Percentiles rank a stretch among this genome's conserved stretches.
Evolutionary conservation across 176 grass and related monocot genomes (phyloP).

Genomic region (Carex pumila): DNA sequence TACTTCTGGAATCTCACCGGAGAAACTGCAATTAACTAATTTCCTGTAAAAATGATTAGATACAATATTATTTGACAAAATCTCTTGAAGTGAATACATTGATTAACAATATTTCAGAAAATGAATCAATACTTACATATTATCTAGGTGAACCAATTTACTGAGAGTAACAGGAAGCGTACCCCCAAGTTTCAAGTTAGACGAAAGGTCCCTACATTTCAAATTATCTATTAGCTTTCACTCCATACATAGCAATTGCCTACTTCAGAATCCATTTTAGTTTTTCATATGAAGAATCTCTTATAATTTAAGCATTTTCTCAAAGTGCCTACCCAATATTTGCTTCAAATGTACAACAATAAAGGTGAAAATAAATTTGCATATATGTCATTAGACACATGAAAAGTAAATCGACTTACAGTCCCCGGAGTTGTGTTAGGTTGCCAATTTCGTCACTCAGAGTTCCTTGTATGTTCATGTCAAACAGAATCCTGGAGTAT

Average conservation of each 20-base stretch:
- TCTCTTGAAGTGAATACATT: constrained; percentile 1
- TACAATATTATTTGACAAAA: constrained; percentile 20
- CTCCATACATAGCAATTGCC: background rate
- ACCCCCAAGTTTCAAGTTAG: constrained; percentile 36
- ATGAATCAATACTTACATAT: constrained; percentile 38
- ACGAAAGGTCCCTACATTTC: constrained; percentile 65
- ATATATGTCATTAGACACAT: background rate
- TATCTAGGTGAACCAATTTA: constrained; percentile 39
- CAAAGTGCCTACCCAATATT: background rate
- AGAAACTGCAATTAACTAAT: constrained; percentile 54
- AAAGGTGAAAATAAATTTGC: background rate
- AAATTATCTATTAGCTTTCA: background rate
- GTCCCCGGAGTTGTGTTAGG: constrained; percentile 31
- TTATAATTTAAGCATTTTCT: background rate
- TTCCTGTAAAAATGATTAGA: constrained; percentile 25
- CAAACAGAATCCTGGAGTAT: constrained; percentile 50
- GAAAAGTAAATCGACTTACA: constrained; percentile 46
- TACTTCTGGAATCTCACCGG: constrained; percentile 47
- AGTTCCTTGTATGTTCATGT: constrained; percentile 43
- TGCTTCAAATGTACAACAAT: background rate
- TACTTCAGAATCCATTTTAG: background rate
- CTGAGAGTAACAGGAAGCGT: constrained; percentile 43
- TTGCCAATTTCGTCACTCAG: constrained; percentile 49
- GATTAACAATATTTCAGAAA: background rate
- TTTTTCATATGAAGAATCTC: background rate